phyloP scores from a whole-genome alignment of 495 filamentous ascomycete species.

The Neurospora hispaniola region DNA sequence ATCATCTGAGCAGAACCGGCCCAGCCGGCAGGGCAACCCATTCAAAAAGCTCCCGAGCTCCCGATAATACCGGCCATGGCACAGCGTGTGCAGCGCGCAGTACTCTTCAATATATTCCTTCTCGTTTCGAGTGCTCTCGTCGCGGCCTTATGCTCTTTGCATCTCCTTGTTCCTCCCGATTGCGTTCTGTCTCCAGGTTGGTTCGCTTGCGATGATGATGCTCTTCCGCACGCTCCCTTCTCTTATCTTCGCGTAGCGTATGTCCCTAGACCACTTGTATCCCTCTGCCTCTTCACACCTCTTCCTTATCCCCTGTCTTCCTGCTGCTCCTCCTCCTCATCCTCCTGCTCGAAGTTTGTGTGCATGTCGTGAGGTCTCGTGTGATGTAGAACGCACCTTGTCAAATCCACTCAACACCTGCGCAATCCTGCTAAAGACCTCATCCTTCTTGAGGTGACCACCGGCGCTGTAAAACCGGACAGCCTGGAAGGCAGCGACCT shows the following conservation, averaged over 20 bases:
- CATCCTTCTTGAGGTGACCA: conserved; percentile 62
- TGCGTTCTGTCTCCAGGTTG: background rate
- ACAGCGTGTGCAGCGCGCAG: background rate
- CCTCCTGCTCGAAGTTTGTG: background rate
- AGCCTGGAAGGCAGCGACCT: conserved; percentile 42
- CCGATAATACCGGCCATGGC: background rate
- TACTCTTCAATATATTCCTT: background rate
- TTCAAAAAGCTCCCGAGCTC: background rate
- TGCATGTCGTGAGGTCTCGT: background rate
- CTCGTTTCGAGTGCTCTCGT: background rate
- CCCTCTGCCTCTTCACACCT: background rate
- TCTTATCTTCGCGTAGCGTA: background rate
- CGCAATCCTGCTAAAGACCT: conserved; percentile 89
- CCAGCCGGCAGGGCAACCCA: background rate
- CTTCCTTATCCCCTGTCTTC: too few species aligned
- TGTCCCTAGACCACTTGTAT: background rate
- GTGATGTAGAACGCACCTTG: conserved; percentile 55
- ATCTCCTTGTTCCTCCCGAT: background rate
- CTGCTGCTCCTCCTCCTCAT: background rate
- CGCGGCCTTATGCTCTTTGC: background rate
- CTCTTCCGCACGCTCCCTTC: background rate
- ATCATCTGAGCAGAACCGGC: background rate
- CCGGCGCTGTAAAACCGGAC: conserved; percentile 79
- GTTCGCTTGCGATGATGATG: background rate
- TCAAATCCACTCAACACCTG: conserved; percentile 89